phyloP scores from a whole-genome alignment of 2,329 filamentous ascomycete genomes.

The Paramyrothecium sp. region DNA sequence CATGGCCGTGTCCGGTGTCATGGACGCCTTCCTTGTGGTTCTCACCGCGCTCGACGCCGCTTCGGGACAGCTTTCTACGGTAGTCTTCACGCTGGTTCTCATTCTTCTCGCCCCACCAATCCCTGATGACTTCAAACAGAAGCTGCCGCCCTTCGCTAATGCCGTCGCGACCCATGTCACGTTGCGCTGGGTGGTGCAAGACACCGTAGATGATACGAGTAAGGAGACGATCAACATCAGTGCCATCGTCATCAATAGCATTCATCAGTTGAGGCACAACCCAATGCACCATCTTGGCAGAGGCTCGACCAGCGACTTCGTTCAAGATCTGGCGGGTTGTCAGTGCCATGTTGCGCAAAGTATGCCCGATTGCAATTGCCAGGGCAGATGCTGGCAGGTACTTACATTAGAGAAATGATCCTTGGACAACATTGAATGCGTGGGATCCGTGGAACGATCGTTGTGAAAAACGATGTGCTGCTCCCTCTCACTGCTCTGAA shows the following conservation, averaged over 20 bases:
- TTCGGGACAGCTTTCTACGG: constrained; percentile 71
- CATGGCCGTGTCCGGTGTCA: constrained; percentile 82
- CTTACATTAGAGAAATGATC: constrained; percentile 86
- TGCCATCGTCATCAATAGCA: constrained; percentile 76
- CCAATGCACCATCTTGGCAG: constrained; percentile 78
- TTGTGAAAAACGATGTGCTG: constrained; percentile 86
- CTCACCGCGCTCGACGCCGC: constrained; percentile 71
- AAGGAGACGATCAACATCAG: constrained; percentile 68
- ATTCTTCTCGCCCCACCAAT: constrained; percentile 76
- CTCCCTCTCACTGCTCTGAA: constrained; percentile 78
- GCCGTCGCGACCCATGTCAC: constrained; percentile 67
- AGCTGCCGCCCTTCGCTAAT: constrained; percentile 67
- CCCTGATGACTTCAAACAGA: constrained; percentile 78
- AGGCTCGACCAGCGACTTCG: constrained; percentile 80
- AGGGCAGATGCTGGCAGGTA: background rate
- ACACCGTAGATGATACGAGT: constrained; percentile 78
- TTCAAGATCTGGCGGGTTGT: constrained; percentile 62
- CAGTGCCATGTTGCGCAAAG: constrained; percentile 8
- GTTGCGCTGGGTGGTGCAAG: constrained; percentile 84
- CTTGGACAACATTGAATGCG: constrained; percentile 94
- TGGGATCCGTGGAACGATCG: constrained; percentile 74
- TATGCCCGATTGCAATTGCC: no score
- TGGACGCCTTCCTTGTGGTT: constrained; percentile 87
- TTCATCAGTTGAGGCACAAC: constrained; percentile 86
- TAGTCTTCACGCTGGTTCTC: constrained; percentile 64